Base-by-base conservation (phyloP, 2,329 filamentous ascomycete species). In the Aspergillus sp. region DNA sequence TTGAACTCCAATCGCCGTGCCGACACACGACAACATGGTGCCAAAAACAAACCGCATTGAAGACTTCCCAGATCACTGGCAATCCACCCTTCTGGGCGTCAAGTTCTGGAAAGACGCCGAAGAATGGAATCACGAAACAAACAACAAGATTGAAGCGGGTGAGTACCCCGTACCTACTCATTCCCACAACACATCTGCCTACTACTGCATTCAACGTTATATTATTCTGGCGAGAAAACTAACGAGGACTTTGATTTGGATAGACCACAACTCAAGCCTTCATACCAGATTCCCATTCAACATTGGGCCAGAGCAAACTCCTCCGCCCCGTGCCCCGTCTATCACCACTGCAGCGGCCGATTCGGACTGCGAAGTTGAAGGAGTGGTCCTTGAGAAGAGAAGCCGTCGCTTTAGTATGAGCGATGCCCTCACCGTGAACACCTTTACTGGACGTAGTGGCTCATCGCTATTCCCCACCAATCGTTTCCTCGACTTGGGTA, bases 51-150 rank as follows among this genome's bases (percentile, higher is more conserved):
- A 52, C 48, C 45, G 17, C 9, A 68, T 68, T 57, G 60, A 64
- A n/a, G 58, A 63, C n/a, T 59, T 62, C 52, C 53, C 63, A 9
- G 46, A 23, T 4, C 68, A 70, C 52, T 71, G 69, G 70, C 55
- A 62, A 9, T 46, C 37, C 11, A 67, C 68, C 8, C 65, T 72
- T 1, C 58, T 71, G 27, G 70, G 69, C 15, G 49, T 56, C 21
- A 63, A 59, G 2, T 72, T 72, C 58, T 72, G 69, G 69, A 66
- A 60, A 57, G 66, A 69, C 39, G 63, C 65, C 21, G 66, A 68
- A 14, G 39, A 54, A 4, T 61, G 57, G 43, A 66, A 64, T 41
- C 49, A 62, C 39, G 31, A 56, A 23, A 56, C 58, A 31, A 49
- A 65, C 31, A 58, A 64, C 43, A 44, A 49, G 17, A 62, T 67